These are phyloP conservation scores for Ceratocystis destructans DNA, from an alignment of 2,329 filamentous ascomycete species.

Conservation along the genomic window DNA sequence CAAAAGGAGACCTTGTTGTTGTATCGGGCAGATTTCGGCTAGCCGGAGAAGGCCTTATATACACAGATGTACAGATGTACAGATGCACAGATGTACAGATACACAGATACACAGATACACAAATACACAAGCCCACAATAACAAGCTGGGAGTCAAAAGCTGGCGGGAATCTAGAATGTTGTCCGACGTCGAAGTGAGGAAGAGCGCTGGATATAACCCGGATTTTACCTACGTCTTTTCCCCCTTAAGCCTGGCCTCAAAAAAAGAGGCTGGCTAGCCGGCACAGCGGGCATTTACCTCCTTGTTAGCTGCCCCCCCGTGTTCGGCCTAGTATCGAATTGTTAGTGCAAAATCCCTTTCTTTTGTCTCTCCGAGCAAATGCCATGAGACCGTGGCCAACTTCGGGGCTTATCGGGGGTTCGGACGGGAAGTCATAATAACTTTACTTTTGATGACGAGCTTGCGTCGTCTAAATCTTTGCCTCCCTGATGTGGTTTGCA, in stretches of 20 bases:
- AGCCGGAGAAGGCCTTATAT: background rate
- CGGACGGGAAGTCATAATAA: background rate
- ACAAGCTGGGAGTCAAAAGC: background rate
- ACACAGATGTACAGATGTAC: background rate
- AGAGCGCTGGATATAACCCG: background rate
- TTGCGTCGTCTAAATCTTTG: background rate
- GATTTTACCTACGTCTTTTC: background rate
- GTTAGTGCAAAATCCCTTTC: background rate
- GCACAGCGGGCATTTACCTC: background rate
- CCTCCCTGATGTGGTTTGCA: background rate
- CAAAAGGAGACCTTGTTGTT: background rate
- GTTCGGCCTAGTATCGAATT: background rate
- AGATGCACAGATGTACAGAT: background rate
- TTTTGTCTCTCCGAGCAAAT: constrained; percentile 3
- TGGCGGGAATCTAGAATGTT: background rate
- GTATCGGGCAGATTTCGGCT: constrained; percentile 1
- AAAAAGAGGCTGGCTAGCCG: background rate
- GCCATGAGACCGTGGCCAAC: background rate
- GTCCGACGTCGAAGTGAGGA: background rate
- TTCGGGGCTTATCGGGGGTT: background rate
- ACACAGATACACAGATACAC: background rate
- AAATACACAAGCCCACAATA: background rate
- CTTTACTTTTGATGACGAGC: background rate
- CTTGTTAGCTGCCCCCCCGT: background rate
- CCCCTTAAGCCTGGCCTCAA: background rate